phyloP scores from a whole-genome alignment of 2,329 filamentous ascomycete species.

The Ophiocordyceps robertsii region DNA sequence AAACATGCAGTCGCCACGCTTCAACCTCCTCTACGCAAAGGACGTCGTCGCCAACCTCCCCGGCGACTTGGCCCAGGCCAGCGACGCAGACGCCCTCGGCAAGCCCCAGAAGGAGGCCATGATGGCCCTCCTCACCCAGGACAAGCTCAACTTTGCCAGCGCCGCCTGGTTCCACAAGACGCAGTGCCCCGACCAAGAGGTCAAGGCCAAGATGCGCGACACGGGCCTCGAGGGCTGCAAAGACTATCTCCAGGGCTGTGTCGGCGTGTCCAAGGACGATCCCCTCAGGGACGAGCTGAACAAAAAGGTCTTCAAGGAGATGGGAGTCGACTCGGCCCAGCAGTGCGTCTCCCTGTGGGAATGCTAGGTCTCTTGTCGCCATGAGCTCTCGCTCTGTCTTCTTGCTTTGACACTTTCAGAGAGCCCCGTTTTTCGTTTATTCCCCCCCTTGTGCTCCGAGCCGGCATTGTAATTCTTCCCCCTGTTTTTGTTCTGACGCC shows the following conservation, averaged over 20 bases:
- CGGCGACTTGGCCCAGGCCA: constrained; percentile 15
- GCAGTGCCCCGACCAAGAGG: constrained; percentile 22
- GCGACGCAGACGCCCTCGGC: constrained; percentile 12
- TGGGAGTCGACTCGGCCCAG: neutral
- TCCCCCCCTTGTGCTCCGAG: too few relatives aligned
- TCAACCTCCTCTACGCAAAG: constrained; percentile 34
- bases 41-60: constrained; percentile 26
- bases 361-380: neutral
- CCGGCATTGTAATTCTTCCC: too few relatives aligned
- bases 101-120: constrained; percentile 25
- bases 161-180: constrained; percentile 37
- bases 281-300: neutral
- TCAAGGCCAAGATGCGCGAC: constrained; percentile 20
- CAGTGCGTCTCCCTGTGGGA: neutral
- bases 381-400: neutral
- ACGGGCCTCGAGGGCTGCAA: constrained; percentile 27
- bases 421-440: too few relatives aligned
- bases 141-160: constrained; percentile 40
- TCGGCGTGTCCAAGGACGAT: constrained; percentile 19
- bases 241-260: constrained; percentile 31
- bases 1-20: constrained; percentile 36
- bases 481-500: too few relatives aligned
- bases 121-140: constrained; percentile 25
- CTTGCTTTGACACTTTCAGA: neutral
- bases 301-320: neutral